Conservation (phyloP, 169 alveolate species). For the Plasmodium chabaudi region DNA sequence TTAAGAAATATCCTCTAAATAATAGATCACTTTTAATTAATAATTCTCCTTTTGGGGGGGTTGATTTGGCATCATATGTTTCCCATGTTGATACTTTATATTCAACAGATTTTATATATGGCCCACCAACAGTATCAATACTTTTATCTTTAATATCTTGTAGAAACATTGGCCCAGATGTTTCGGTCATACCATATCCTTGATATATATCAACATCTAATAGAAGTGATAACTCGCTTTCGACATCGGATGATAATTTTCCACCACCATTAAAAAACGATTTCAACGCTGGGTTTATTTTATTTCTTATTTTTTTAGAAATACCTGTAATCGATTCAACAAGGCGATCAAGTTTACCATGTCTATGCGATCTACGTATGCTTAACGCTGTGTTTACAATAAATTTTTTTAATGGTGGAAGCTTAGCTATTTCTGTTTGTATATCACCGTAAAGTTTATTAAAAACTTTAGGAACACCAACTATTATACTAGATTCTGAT, state of each 20-base stretch:
- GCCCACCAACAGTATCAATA: constrained; percentile 36
- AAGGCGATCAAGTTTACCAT: constrained; percentile 2
- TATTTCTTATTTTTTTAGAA: constrained; percentile 39
- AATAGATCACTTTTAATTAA: constrained; percentile 90
- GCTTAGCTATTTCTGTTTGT: constrained; percentile 10
- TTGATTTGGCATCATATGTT: constrained; percentile 79
- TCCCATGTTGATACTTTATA: constrained; percentile 55
- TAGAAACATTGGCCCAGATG: constrained; percentile 41
- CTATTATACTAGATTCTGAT: constrained; percentile 8
- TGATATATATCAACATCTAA: constrained; percentile 29
- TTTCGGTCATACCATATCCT: constrained; percentile 70
- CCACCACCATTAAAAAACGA: constrained; percentile 50
- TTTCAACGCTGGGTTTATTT: constrained; percentile 31
- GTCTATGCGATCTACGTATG: neutral
- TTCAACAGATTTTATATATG: neutral
- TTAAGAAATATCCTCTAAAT: constrained; percentile 92
- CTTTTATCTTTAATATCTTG: constrained; percentile 8
- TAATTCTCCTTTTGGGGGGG: constrained; percentile 94
- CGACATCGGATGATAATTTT: constrained; percentile 30
- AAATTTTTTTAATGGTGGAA: constrained; percentile 24
- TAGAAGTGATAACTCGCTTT: constrained; percentile 17
- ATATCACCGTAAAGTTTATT: constrained; percentile 26
- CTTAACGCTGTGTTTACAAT: constrained; percentile 5
- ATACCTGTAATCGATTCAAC: constrained; percentile 12
- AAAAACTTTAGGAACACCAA: constrained; percentile 68